A percentile compares a stretch with the other conserved stretches of the same genome.
Evolutionary conservation across 306 rosid genomes (phyloP).

Genomic region (Trifolium subterraneum): DNA sequence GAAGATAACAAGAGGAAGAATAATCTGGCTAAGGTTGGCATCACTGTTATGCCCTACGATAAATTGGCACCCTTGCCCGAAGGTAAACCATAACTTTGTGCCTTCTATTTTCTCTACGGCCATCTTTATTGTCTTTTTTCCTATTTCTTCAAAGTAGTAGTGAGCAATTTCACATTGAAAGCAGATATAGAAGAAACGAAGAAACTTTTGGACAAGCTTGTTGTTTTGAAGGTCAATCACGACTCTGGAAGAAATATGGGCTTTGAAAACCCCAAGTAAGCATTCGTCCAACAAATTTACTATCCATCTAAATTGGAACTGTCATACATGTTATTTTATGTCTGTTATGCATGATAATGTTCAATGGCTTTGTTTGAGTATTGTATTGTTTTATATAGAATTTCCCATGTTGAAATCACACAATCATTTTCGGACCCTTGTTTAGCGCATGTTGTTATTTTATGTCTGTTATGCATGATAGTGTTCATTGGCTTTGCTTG

Average conservation of each 20-base stretch:
- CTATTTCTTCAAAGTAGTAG: not conserved
- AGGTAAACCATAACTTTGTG: conserved; percentile 47
- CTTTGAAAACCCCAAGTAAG: conserved; percentile 68
- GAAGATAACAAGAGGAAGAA: conserved; percentile 46
- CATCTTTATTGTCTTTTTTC: not conserved
- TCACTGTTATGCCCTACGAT: conserved; percentile 60
- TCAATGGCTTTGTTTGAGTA: not conserved
- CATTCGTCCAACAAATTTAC: conserved; percentile 24
- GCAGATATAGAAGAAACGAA: conserved; percentile 58
- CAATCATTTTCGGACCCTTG: not conserved
- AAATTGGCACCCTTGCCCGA: conserved; percentile 50
- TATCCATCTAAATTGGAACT: conserved; percentile 4
- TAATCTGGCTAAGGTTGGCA: conserved; percentile 44
- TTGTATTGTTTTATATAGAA: not conserved
- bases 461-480: conserved; percentile 8
- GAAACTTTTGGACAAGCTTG: conserved; percentile 75
- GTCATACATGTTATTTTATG: not conserved
- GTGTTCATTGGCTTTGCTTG: not conserved
- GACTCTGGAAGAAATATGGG: conserved; percentile 52
- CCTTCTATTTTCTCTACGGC: conserved; percentile 15
- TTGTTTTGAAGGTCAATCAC: conserved; percentile 66
- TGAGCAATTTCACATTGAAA: conserved; percentile 16
- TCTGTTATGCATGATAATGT: conserved; percentile 12
- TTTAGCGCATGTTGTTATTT: not conserved
- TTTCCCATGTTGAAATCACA: no score